phyloP scores from a whole-genome alignment of 2,329 filamentous ascomycete species.

The Ophiostoma novo-ulmi region DNA sequence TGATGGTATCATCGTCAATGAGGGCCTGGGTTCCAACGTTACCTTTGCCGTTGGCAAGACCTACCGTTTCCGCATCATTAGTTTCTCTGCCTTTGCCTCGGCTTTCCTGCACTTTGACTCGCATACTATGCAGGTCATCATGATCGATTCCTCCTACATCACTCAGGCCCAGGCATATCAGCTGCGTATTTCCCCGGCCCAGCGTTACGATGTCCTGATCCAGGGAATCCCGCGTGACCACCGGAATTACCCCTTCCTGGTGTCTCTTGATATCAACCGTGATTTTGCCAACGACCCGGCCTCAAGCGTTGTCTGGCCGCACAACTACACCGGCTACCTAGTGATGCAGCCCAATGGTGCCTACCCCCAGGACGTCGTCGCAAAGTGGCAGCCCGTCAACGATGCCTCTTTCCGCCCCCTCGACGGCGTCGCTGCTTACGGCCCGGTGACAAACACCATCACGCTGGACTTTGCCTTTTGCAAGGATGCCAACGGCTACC shows the following conservation, averaged over 20 bases:
- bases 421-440: slow-evolving; percentile 35
- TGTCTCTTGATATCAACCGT: slow-evolving; percentile 42
- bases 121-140: slow-evolving; percentile 43
- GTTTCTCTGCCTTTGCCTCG: slow-evolving; percentile 41
- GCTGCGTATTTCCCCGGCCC: slow-evolving; percentile 41
- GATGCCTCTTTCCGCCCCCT: slow-evolving; percentile 56
- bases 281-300: slow-evolving; percentile 37
- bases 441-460: slow-evolving; percentile 50
- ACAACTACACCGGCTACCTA: slow-evolving; percentile 44
- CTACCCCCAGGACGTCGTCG: slow-evolving; percentile 33
- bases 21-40: slow-evolving; percentile 38
- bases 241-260: slow-evolving; percentile 42
- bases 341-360: slow-evolving; percentile 36
- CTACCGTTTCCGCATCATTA: slow-evolving; percentile 46
- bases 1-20: slow-evolving; percentile 41
- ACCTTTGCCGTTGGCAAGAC: slow-evolving; percentile 40
- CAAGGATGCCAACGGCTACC: slow-evolving; percentile 55
- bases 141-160: slow-evolving; percentile 42
- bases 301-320: slow-evolving; percentile 31
- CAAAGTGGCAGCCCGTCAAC: slow-evolving; percentile 51
- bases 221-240: slow-evolving; percentile 33
- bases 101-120: slow-evolving; percentile 43
- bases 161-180: slow-evolving; percentile 36
- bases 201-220: slow-evolving; percentile 45
- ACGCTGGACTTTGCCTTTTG: slow-evolving; percentile 54